Conservation (phyloP, 371 early-diverging fungal genomes). For the Parasitella parasitica region DNA sequence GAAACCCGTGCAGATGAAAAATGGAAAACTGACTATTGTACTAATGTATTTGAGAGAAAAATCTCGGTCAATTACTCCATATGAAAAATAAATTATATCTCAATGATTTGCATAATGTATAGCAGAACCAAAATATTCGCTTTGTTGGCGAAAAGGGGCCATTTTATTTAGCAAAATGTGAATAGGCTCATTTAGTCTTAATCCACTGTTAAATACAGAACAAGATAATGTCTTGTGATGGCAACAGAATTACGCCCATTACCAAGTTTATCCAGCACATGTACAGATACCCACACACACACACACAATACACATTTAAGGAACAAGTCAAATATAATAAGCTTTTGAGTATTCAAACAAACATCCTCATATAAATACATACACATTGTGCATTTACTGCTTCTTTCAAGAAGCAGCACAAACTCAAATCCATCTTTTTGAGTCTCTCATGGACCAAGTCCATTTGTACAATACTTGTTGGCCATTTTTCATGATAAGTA, state of each 20-base stretch:
- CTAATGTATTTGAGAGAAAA: not conserved
- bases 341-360: too few species aligned
- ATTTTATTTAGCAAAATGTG: not conserved
- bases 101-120: not conserved
- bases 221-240: not conserved
- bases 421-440: too few species aligned
- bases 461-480: too few species aligned
- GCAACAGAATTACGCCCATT: not conserved
- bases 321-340: not conserved
- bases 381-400: too few species aligned
- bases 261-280: not conserved
- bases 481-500: too few species aligned
- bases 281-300: not conserved
- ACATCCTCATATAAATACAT: too few species aligned
- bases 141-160: not conserved
- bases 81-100: too few species aligned
- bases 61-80: not conserved
- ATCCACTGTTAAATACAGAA: not conserved
- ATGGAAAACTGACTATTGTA: not conserved
- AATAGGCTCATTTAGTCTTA: not conserved
- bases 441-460: too few species aligned
- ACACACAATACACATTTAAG: too few species aligned
- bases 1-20: not conserved
- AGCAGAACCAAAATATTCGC: not conserved
- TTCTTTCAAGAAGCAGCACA: too few species aligned